Evolutionary conservation across 805 yeast species (phyloP), one percentile per base, ranked within the genome.

Genomic region (Lipomyces japonicus): DNA sequence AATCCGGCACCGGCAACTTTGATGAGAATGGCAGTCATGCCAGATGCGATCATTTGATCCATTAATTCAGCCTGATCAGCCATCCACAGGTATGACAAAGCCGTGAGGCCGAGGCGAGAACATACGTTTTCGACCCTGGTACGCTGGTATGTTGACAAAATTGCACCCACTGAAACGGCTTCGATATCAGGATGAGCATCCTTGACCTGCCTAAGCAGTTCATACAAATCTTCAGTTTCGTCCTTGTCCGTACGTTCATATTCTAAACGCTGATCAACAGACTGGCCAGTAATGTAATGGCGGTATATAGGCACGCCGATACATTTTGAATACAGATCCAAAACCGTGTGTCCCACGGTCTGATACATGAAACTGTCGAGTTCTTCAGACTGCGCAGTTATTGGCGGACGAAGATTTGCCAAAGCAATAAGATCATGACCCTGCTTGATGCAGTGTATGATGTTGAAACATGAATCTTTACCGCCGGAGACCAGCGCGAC

Each of bases 301-400:
- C 95, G 70, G 62, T 82, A 88, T 64, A 93, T 68, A 0, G 98
- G 97, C 1, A 85, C 79, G 5, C 80, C 90, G 37, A 86, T 70
- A 61, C 95, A 86, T 52, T 81, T 74, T 2, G 77, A 70, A 62
- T 90, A 87, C 46, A 71, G 67, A 0, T 77, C 75, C 2, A 93
- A 73, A 2, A 85, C 78, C 55, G 84, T 86, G 66, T 86, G 93
- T 0, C 98, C 98, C 5, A 93, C 97, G 0, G 98, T 93, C 68
- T 93, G 98, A 67, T 86, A 93, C 98, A 93, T 93, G 64, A 84
- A 91, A 46, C 96, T 86, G 65, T 93, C 97, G 46, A 93, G 70
- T 66, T 93, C 98, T 58, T 81, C 68, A 69, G 21, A 46, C 7
- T 59, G 73, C 41, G 40, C 18, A n/a, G 24, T 18, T 30, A 65